Conservation (phyloP, 1,284 basidiomycete genomes). For the Irpex rosettiformis region DNA sequence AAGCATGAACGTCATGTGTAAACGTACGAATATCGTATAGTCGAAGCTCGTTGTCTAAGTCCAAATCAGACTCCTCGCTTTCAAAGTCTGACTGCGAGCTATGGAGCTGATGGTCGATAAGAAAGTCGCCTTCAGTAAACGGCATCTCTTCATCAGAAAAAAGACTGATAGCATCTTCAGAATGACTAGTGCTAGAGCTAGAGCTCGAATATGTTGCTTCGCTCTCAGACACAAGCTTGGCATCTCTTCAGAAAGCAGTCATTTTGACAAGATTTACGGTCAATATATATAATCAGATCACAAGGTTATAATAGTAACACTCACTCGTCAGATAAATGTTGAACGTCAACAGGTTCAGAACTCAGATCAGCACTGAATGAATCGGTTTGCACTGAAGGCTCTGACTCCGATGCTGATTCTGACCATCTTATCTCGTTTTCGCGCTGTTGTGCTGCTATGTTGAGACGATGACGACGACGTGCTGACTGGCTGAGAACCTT, state of each 20-base stretch:
- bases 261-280: too few relatives aligned
- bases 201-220: neutral
- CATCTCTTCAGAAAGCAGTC: too few relatives aligned
- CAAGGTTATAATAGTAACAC: too few relatives aligned
- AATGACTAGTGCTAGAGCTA: neutral
- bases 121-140: neutral
- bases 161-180: neutral
- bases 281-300: too few relatives aligned
- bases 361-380: neutral
- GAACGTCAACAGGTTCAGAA: too few relatives aligned
- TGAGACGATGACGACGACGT: neutral
- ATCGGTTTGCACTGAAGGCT: too few relatives aligned
- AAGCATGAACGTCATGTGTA: neutral
- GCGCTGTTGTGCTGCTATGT: neutral
- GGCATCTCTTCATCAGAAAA: neutral
- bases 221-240: too few relatives aligned
- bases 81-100: too few relatives aligned
- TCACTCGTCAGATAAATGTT: too few relatives aligned
- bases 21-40: neutral
- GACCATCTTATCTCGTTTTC: neutral
- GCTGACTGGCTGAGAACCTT: neutral
- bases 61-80: too few relatives aligned
- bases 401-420: neutral
- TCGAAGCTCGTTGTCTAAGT: too few relatives aligned
- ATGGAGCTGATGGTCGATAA: neutral